A percentile compares a stretch with the other conserved stretches of the same genome.
Evolutionary conservation across 2,329 filamentous ascomycete genomes (phyloP).

Genomic region (Aspergillus sp.): DNA sequence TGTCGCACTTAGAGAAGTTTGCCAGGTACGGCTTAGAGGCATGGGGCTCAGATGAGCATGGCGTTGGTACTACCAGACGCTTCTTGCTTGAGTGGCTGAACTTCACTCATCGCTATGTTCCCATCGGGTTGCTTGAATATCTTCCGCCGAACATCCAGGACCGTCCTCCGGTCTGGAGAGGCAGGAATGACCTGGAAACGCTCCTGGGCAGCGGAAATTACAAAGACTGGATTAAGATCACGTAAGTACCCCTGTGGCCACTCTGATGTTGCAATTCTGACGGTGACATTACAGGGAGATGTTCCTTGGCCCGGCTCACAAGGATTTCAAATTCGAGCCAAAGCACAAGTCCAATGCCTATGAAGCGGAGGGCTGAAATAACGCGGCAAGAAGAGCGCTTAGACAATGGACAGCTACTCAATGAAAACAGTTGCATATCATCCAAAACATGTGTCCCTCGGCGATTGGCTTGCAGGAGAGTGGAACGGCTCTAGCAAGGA

Average conservation of each 20-base stretch:
- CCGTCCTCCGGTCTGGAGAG: conserved; percentile 71
- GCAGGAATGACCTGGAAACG: conserved; percentile 88
- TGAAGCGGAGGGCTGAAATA: conserved; percentile 54
- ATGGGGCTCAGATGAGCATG: conserved; percentile 93
- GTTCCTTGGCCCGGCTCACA: conserved; percentile 86
- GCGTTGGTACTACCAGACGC: conserved; percentile 77
- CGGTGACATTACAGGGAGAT: conserved; percentile 60
- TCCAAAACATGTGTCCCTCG: no score
- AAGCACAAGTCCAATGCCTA: conserved; percentile 97
- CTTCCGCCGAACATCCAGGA: conserved; percentile 85
- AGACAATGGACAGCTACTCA: background rate
- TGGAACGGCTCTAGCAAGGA: no score
- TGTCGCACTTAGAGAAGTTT: conserved; percentile 81
- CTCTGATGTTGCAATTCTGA: conserved; percentile 4
- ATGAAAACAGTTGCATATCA: no score
- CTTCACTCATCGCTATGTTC: conserved; percentile 86
- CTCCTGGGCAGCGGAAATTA: conserved; percentile 83
- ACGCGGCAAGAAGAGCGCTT: background rate
- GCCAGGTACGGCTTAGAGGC: conserved; percentile 81
- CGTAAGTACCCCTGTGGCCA: conserved; percentile 47
- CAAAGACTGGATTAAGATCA: conserved; percentile 98
- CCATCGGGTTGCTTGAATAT: conserved; percentile 76
- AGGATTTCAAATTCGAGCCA: conserved; percentile 86
- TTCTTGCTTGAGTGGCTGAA: conserved; percentile 95
- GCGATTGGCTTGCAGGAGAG: no score